Evolutionary conservation across 2,329 filamentous ascomycete species (phyloP), one percentile per base, ranked within the genome.

Genomic region (Pezizomycotina sp.): DNA sequence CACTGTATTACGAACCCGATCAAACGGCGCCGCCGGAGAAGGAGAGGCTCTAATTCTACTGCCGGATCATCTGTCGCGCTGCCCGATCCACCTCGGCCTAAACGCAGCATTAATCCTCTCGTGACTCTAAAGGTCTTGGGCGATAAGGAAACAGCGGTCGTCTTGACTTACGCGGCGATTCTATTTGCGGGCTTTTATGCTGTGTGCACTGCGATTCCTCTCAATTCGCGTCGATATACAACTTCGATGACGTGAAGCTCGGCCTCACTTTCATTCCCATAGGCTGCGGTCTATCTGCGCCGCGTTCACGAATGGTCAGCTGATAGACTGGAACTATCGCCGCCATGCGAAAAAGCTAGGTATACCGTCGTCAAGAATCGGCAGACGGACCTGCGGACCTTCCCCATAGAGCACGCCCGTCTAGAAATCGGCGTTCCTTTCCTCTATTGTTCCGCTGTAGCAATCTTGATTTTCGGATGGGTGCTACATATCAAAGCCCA

Each of bases 321-420:
- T 71, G 1, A 63, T 79, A 22, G 77, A 81, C 55, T 73, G 69
- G 63, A 83, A 83, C 54, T 91, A 79, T 54, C 64, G 71, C 5
- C 68, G 76, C 24, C 65, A 73, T 29, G 77, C 78, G 1, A 62
- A 60, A 31, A 63, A 64, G 20, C 59, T 74, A 10, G 71, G 71
- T 4, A 61, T 82, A 38, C 58, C 61, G 2, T 66, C 81, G 67
- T 69, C 43, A 64, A 61, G 39, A 71, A 68, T 45, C 68, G 69
- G 6, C 65, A 65, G 13, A 61, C 64, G 42, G 61, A 69, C 46
- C 55, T 69, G 29, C 52, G 53, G 4, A 56, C 58, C 13, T 71
- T 69, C 35, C 68, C 68, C 5, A 66, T 71, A 29, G 68, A 71
- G 48, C 57, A 56, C 20, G 67, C 64, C 0, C 60, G 71, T 21